Base-by-base conservation (phyloP, 2,329 filamentous ascomycete genomes). In the Aspergillus versicolor region DNA sequence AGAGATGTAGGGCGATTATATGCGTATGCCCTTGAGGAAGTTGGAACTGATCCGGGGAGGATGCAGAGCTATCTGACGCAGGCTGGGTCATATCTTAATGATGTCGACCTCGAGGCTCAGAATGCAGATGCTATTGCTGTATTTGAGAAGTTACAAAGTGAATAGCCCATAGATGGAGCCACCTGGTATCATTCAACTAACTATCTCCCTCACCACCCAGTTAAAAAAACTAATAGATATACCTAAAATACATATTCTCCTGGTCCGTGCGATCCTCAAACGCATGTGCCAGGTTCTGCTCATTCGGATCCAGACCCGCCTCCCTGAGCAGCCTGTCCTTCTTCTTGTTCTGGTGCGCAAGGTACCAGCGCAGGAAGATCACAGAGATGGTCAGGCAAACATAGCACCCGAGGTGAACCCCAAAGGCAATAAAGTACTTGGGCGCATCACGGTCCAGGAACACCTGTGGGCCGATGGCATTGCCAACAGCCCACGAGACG, bases 401-500 rank as follows among this genome's bases (percentile, higher is more conserved):
- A 69, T 90, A 90, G 73, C 88, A 90, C 13, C 84, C 88, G 8
- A 91, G 76, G 64, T 90, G 87, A 1, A 85, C 87, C 5, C 84
- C 79, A 58, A 89, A 89, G 1, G 88, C 88, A 59, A 85, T 88
- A 43, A 86, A 84, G 70, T 90, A 91, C 8, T 83, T 79, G 0
- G 88, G 87, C 0, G 77, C 78, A 65, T 90, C 84, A 66, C 77
- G 76, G 17, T 75, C 73, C 7, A 86, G 78, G 73, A 88, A 89
- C 0, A 88, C 84, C 66, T 88, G 86, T 1, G 86, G 85, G 0
- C 84, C 86, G 46, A 88, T 84, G 2, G 86, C 82, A 63, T 90
- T 90, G 1, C 88, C 88, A 0, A 82, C 80, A 19, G 84, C 82
- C 87, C 87, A 90, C 42, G 84, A 81, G 61, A 90, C 79, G 67